Base-by-base conservation (phyloP, 228 moss, liverwort and hornwort species). In the Sphagnum fallax region DNA sequence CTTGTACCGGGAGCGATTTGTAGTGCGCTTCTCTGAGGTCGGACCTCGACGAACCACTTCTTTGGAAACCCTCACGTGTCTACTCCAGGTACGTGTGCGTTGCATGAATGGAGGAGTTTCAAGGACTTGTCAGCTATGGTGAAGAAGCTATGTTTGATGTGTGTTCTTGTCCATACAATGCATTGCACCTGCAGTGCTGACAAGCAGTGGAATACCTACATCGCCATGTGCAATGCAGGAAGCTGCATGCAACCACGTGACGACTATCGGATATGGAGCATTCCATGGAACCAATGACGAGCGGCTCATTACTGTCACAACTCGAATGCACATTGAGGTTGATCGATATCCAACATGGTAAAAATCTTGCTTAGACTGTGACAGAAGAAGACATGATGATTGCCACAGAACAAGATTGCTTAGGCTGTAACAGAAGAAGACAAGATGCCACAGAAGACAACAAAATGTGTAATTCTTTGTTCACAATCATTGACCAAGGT, bases 291-390 rank as follows among this genome's bases (percentile, higher is more conserved):
- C 78, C 65, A 90, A 83, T 55, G 78, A 82, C 61, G 12, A 55
- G 55, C 85, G 87, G 50, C 69, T 80, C 15, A 61, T 98, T 47
- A 91, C 91, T 49, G 97, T 98, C 50, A 90, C 90, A 67, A 98
- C 93, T 49, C 88, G 97, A 68, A 98, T 98, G 97, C 97, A 98
- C 64, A 81, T 98, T 50, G 97, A 98, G 83, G 93, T 98, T 55
- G 93, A 98, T 65, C 87, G 76, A 49, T 98, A 98, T 81, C 97
- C 97, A 60, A 82, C 79, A 74, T 98, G 97, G 97, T 89, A 75
- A 77, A 32, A 32, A 32, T 32, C 32, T 32, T 32, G 32, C 32
- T 32, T 32, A 32, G 32, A 32, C 32, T 32, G 32, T 32, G 32
- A 32, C 32, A 32, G 32, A 32, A 32, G 32, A 32, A 32, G 32